These are phyloP conservation scores for Ophiosphaerella herpotricha DNA, from an alignment of 2,329 filamentous ascomycete species.

Conservation along the genomic window DNA sequence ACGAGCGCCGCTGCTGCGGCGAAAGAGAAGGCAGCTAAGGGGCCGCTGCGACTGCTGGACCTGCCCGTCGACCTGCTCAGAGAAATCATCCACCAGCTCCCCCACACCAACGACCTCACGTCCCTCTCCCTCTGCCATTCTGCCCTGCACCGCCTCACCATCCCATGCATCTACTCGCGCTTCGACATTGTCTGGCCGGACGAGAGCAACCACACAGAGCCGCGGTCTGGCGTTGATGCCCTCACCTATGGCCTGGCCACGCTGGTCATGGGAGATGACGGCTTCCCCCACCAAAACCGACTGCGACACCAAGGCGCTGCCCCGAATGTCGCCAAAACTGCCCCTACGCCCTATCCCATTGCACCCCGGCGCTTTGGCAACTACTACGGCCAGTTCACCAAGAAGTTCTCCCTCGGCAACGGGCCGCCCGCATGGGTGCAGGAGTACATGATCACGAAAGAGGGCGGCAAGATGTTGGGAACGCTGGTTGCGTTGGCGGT, in stretches of 20 bases:
- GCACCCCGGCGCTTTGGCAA: constrained; percentile 63
- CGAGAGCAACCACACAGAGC: constrained; percentile 64
- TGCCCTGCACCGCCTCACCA: constrained; percentile 72
- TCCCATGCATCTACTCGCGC: constrained; percentile 79
- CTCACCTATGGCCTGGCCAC: constrained; percentile 82
- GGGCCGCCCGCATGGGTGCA: constrained; percentile 77
- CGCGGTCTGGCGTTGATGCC: constrained; percentile 76
- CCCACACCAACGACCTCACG: constrained; percentile 80
- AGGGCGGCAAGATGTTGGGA: constrained; percentile 86
- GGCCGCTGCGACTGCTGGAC: constrained; percentile 70
- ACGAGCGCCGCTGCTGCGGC: constrained; percentile 24
- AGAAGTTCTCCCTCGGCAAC: constrained; percentile 85
- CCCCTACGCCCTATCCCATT: constrained; percentile 40
- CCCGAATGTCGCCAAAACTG: constrained; percentile 8
- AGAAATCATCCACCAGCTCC: constrained; percentile 80
- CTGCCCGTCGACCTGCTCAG: constrained; percentile 78
- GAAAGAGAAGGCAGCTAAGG: constrained; percentile 53
- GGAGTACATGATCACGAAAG: constrained; percentile 81
- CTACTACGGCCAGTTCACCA: constrained; percentile 76
- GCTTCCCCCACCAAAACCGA: constrained; percentile 57
- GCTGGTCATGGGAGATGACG: constrained; percentile 72
- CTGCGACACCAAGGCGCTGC: constrained; percentile 24
- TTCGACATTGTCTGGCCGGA: constrained; percentile 92
- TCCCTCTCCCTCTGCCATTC: constrained; percentile 79
- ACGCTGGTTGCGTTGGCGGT: constrained; percentile 78